Conservation (phyloP, 169 alveolate species). For the Miamiensis avidus region DNA sequence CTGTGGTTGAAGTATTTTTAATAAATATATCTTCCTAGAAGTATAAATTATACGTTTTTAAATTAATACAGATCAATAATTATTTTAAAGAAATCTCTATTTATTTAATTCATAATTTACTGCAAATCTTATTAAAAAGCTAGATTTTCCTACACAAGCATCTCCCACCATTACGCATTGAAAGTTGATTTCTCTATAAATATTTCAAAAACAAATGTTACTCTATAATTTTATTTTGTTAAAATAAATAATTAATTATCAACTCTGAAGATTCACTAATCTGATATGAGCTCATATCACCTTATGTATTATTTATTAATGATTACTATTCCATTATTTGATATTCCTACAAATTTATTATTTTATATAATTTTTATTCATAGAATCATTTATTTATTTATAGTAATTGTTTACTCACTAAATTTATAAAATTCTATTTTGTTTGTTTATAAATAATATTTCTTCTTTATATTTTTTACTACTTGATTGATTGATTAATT, state of each 20-base stretch:
- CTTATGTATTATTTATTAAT: not conserved
- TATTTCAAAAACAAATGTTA: not conserved
- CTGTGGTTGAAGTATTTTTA: slow-evolving; percentile 14
- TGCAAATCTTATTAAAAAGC: slow-evolving; percentile 17
- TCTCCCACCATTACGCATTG: slow-evolving; percentile 2
- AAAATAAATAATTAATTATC: too few species aligned
- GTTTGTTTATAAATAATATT: too few species aligned
- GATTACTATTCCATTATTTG: not conserved
- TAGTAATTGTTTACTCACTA: too few species aligned
- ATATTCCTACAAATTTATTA: not conserved
- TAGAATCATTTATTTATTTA: too few species aligned
- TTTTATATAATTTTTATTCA: too few species aligned
- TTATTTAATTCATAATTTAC: not conserved
- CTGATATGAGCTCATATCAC: not conserved
- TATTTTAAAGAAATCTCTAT: not conserved
- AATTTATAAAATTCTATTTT: too few species aligned
- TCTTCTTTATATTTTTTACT: too few species aligned
- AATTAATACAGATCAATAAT: not conserved
- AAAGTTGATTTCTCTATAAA: slow-evolving; percentile 22
- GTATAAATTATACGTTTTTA: too few species aligned
- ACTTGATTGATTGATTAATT: too few species aligned
- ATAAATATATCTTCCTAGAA: slow-evolving; percentile 23
- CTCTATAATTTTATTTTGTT: not conserved
- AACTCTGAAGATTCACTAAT: not conserved
- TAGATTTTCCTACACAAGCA: slow-evolving; percentile 28